Evolutionary conservation across 495 filamentous ascomycete genomes (phyloP).

Genomic region (Penicillium roqueforti): DNA sequence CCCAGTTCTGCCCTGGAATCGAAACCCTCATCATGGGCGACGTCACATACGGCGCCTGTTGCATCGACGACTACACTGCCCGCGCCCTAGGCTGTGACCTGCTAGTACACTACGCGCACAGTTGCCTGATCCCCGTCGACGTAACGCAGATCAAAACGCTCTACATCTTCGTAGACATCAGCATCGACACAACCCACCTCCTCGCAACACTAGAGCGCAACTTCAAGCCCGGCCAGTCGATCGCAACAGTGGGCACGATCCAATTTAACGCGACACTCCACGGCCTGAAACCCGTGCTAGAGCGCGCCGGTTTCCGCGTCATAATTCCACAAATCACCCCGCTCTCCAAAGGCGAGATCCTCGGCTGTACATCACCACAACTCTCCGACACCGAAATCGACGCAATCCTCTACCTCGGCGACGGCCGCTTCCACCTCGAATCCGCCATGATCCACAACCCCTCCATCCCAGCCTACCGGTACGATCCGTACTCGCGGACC

Average conservation of each 20-base stretch:
- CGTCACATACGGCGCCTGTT: constrained; percentile 97
- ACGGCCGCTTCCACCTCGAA: constrained; percentile 96
- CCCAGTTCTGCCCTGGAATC: constrained; percentile 84
- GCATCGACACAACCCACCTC: constrained; percentile 85
- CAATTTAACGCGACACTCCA: constrained; percentile 98
- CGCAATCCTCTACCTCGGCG: constrained; percentile 85
- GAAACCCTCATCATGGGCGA: constrained; percentile 98
- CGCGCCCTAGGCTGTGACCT: constrained; percentile 91
- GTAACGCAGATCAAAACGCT: constrained; percentile 92
- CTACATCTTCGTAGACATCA: constrained; percentile 98
- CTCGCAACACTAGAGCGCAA: constrained; percentile 84
- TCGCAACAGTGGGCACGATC: constrained; percentile 94
- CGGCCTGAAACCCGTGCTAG: constrained; percentile 66
- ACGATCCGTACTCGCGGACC: constrained; percentile 92
- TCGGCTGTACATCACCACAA: constrained; percentile 89
- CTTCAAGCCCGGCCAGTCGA: constrained; percentile 74
- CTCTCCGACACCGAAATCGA: constrained; percentile 59
- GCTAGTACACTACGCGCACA: constrained; percentile 95
- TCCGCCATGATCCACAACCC: constrained; percentile 99
- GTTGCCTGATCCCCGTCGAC: constrained; percentile 91
- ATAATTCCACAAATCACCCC: constrained; percentile 91
- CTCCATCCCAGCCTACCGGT: constrained; percentile 81
- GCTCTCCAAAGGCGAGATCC: constrained; percentile 86
- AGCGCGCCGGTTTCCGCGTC: constrained; percentile 75
- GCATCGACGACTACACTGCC: constrained; percentile 97